phyloP scores from a whole-genome alignment of 352 stramenopile species.

The Phytopythium montanum region DNA sequence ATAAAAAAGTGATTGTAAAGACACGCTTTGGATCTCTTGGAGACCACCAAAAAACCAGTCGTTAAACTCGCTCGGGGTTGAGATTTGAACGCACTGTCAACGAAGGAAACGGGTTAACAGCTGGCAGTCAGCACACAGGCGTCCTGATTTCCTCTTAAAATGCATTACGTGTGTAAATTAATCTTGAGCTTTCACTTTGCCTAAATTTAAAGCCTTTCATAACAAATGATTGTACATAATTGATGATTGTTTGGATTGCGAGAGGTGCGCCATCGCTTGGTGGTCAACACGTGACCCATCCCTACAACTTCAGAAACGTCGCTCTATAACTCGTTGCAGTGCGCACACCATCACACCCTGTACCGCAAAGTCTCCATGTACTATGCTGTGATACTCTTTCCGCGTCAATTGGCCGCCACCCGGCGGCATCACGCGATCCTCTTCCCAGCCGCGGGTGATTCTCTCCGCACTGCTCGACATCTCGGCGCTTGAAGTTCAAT shows the following conservation, averaged over 20 bases:
- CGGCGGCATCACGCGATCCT: background rate
- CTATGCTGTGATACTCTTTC: background rate
- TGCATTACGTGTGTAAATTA: background rate
- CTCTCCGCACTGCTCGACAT: background rate
- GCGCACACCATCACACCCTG: background rate
- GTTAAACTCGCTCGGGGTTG: background rate
- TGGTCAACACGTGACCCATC: background rate
- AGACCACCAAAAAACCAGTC: too few relatives aligned
- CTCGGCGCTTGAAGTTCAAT: slow-evolving; percentile 1
- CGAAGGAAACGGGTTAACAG: background rate
- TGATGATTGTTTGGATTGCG: background rate
- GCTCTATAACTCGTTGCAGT: background rate
- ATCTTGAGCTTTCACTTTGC: background rate
- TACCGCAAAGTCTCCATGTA: background rate
- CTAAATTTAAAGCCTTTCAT: background rate
- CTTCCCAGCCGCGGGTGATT: background rate
- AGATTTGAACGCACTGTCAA: background rate
- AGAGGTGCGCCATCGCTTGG: background rate
- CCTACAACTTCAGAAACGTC: background rate
- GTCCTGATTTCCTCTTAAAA: background rate
- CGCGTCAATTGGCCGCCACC: background rate
- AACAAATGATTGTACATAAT: background rate
- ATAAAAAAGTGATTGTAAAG: too few relatives aligned
- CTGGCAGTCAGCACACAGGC: background rate
- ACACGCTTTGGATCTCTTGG: too few relatives aligned